Base-by-base conservation (phyloP, 1,284 basidiomycete genomes). In the Cryptococcus sp. region DNA sequence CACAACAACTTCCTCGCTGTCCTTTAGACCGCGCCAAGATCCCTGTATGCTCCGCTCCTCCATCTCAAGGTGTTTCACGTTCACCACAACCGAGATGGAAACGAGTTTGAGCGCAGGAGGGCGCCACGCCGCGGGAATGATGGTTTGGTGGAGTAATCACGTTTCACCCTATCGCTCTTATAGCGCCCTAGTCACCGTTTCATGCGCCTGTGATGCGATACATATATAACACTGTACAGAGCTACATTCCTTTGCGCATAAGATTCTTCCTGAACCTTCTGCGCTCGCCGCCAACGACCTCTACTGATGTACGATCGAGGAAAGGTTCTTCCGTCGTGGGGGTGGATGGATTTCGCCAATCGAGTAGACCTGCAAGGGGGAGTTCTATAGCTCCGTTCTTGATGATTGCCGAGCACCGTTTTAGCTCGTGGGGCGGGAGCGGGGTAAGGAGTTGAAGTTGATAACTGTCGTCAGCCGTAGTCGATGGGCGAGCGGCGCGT, bases 281-380 rank as follows among this genome's bases (percentile, higher is more conserved):
- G 67, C 83, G 85, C 60, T 88, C 88, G 7, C 82, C 85, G 5
- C 91, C 76, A 0, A 78, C 75, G 7, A 75, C 76, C 41, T 68
- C 74, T 5, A 84, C 85, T 49, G 84, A 84, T 2, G 83, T 82
- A 65, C 83, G 90, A 62, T 88, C 86, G 67, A 97, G 78, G 79
- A 86, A 97, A 19, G 93, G 93, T 44, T 91, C 86, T 37, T 83
- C 82, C 3, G 78, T 82, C 66, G 79, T 83, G 54, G 85, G 83
- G 25, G 83, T 79, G 13, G 53, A 55, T 45, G 40, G 59, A 45
- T 43, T 45, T 72, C 57, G 78, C 75, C 86, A 88, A 76, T 96
- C 91, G 49, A 97, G 78, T 85, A 93, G 86, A 0, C 88, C 92
- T 84, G 87, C 89, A 0, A 93, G 79, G 0, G 93, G 93, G 0